phyloP scores from a whole-genome alignment of 2,329 filamentous ascomycete species.

The Purpureocillium takamizusanense region DNA sequence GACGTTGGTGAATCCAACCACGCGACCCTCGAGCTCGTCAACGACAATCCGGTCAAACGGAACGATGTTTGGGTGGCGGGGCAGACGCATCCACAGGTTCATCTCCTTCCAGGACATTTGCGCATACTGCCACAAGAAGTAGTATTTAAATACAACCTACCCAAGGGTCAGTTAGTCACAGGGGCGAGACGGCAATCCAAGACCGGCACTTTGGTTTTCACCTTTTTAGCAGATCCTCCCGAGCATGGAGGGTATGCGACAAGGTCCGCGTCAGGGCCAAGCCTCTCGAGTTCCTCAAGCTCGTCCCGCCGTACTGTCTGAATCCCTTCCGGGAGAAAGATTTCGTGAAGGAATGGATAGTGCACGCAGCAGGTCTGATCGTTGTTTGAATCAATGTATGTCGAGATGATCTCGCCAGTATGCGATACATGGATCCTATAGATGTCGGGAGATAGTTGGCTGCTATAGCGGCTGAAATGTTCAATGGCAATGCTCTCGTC shows the following conservation, averaged over 20 bases:
- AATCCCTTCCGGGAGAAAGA: slow-evolving; percentile 8
- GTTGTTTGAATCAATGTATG: slow-evolving; percentile 12
- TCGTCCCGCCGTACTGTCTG: slow-evolving; percentile 11
- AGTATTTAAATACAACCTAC: slow-evolving; percentile 28
- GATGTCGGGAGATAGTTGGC: slow-evolving; percentile 6
- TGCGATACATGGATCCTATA: slow-evolving; percentile 14
- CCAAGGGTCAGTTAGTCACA: too few species aligned
- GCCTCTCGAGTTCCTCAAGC: slow-evolving; percentile 17
- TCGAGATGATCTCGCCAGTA: slow-evolving; percentile 12
- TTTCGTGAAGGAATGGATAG: slow-evolving; percentile 14
- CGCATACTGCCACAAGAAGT: slow-evolving; percentile 13
- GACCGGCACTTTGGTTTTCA: too few species aligned
- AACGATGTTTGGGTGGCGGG: slow-evolving; percentile 23
- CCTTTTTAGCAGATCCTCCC: slow-evolving; percentile 5
- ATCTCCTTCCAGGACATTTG: slow-evolving; percentile 21
- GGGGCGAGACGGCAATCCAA: too few species aligned
- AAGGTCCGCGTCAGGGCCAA: slow-evolving; percentile 17
- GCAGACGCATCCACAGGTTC: slow-evolving; percentile 22
- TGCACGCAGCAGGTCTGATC: slow-evolving; percentile 16
- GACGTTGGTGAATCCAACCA: slow-evolving; percentile 24
- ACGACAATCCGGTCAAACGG: slow-evolving; percentile 22
- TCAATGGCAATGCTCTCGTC: slow-evolving; percentile 13
- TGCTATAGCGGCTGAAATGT: slow-evolving; percentile 11
- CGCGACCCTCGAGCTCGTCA: slow-evolving; percentile 17
- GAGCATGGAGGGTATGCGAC: slow-evolving; percentile 12